Percentiles rank a stretch among this genome's conserved stretches.
These are phyloP conservation scores for Wallacemonas sp. DNA, from an alignment of 208 protist genomes.

Conservation along the genomic window DNA sequence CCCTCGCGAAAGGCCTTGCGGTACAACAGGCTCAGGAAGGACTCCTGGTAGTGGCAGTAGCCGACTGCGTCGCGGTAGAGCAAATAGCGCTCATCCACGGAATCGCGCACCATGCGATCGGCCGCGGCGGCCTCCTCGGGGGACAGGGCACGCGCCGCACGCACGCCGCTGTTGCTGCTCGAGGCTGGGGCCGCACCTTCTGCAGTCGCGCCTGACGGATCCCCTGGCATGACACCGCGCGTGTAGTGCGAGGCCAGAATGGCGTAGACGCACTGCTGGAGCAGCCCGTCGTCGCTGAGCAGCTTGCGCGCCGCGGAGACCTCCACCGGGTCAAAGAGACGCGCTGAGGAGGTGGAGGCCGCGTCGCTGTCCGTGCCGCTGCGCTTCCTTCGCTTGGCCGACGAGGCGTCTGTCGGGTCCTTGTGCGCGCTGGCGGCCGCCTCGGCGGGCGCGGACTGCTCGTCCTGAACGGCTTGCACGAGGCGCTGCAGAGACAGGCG, in stretches of 20 bases:
- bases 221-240: conserved; percentile 37
- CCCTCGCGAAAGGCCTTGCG: conserved; percentile 62
- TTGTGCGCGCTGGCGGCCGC: background rate
- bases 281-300: conserved; percentile 32
- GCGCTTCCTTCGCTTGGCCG: background rate
- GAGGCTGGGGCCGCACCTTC: background rate
- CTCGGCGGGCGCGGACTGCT: background rate
- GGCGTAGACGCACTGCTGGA: conserved; percentile 34
- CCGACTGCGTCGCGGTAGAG: conserved; percentile 65
- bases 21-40: conserved; percentile 77
- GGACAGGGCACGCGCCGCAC: background rate
- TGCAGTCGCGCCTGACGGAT: conserved; percentile 14
- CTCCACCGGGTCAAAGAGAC: background rate
- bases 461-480: background rate
- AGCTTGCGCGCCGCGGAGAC: conserved; percentile 32
- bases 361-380: background rate
- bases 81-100: conserved; percentile 77
- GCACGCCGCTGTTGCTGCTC: background rate
- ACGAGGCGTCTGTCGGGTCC: background rate
- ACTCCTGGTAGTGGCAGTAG: conserved; percentile 61
- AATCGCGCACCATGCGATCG: conserved; percentile 51
- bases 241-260: conserved; percentile 36
- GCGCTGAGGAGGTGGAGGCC: background rate
- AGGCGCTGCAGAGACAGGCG: conserved; percentile 48
- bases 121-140: conserved; percentile 31